Conservation (phyloP, 352 stramenopile genomes). For the Thalassiosira hispida region DNA sequence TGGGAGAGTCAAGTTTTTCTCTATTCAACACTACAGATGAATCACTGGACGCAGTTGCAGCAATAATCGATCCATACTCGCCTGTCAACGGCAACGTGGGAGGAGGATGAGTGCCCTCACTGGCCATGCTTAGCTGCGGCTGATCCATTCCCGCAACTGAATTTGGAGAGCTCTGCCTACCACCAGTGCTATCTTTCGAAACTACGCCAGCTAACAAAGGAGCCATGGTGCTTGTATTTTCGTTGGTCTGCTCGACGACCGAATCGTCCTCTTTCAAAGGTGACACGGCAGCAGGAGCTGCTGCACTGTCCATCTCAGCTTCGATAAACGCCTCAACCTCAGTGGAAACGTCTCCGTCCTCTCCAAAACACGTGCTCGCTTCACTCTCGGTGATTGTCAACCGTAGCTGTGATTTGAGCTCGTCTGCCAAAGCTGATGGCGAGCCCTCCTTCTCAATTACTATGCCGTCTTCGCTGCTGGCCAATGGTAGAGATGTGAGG, state of each 20-base stretch:
- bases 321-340: neutral
- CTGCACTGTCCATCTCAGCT: neutral
- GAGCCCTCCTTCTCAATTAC: no score
- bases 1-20: neutral
- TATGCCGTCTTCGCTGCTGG: no score
- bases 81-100: no score
- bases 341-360: neutral
- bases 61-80: no score
- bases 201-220: neutral
- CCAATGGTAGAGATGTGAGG: no score
- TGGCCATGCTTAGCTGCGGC: no score
- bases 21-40: neutral
- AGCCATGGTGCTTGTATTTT: neutral
- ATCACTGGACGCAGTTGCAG: no score
- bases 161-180: neutral
- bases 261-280: no score
- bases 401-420: no score
- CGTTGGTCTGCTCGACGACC: neutral
- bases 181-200: neutral
- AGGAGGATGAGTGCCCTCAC: no score
- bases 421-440: no score
- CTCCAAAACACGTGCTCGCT: neutral
- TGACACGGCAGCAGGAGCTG: neutral
- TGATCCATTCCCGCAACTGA: no score
- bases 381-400: slow-evolving; percentile 6